A percentile compares a stretch with the other conserved stretches of the same genome.
These are phyloP conservation scores for Alectoria sarmentosa DNA, from an alignment of 495 filamentous ascomycete species.

Conservation along the genomic window DNA sequence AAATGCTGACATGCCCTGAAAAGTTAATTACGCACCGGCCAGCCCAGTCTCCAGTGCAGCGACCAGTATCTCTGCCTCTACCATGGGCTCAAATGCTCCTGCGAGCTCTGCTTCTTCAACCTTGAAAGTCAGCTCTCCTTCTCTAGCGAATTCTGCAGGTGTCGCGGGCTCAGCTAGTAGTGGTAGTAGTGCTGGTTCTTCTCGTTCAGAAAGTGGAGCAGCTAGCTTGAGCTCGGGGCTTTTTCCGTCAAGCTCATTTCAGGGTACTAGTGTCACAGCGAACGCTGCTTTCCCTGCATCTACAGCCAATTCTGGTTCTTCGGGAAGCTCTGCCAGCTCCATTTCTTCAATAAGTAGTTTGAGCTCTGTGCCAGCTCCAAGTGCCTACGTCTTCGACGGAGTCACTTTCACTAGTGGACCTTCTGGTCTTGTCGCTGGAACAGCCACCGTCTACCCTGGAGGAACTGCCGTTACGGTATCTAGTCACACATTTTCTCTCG, in stretches of 20 bases:
- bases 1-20: neutral
- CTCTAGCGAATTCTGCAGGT: too few species aligned
- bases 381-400: constrained; percentile 1
- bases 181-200: too few species aligned
- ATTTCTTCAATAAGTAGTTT: neutral
- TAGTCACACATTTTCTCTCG: neutral
- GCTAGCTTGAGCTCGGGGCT: too few species aligned
- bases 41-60: neutral
- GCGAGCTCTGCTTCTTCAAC: neutral
- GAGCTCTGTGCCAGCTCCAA: neutral
- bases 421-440: neutral
- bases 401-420: neutral
- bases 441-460: neutral
- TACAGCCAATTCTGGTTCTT: neutral
- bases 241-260: too few species aligned
- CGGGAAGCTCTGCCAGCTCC: neutral
- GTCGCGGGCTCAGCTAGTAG: neutral
- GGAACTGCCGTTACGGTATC: neutral
- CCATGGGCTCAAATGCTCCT: neutral
- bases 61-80: neutral
- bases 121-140: neutral
- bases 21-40: neutral
- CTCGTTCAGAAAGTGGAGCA: too few species aligned
- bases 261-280: too few species aligned
- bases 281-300: neutral